A percentile compares a stretch with the other conserved stretches of the same genome.
phyloP scores from a whole-genome alignment of 1,284 basidiomycete genomes.

The Grifola frondosa region DNA sequence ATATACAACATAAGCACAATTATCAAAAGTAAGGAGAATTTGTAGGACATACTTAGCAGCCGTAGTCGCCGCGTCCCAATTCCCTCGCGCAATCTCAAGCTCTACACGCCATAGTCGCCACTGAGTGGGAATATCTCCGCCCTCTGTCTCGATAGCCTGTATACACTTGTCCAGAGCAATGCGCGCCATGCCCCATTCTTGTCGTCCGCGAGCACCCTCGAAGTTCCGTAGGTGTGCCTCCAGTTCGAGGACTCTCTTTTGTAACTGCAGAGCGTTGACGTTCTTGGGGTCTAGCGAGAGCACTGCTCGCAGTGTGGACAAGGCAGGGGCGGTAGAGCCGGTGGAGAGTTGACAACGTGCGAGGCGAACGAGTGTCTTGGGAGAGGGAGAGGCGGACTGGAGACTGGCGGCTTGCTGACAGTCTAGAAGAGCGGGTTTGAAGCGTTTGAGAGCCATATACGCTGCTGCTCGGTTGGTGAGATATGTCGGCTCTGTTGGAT shows the following conservation, averaged over 20 bases:
- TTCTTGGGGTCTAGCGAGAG: conserved; percentile 59
- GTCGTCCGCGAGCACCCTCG: conserved; percentile 51
- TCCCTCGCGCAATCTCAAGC: conserved; percentile 68
- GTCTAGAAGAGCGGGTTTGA: conserved; percentile 72
- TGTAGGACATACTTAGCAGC: conserved; percentile 59
- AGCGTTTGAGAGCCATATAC: conserved; percentile 79
- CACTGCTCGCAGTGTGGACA: conserved; percentile 59
- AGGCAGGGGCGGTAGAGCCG: conserved; percentile 62
- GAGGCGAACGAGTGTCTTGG: conserved; percentile 76
- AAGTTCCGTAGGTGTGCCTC: conserved; percentile 68
- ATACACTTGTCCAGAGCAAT: conserved; percentile 72
- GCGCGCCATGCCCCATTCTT: conserved; percentile 70
- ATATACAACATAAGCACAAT: not conserved
- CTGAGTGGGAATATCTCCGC: conserved; percentile 67
- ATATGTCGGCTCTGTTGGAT: conserved; percentile 71
- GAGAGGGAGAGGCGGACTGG: conserved; percentile 49
- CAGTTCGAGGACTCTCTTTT: conserved; percentile 57
- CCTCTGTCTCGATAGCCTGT: conserved; percentile 71
- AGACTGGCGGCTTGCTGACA: conserved; percentile 73
- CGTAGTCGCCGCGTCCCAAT: conserved; percentile 68
- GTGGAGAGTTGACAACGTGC: conserved; percentile 80
- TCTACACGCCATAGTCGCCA: conserved; percentile 82
- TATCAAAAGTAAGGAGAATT: not conserved
- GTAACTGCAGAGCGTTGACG: conserved; percentile 54
- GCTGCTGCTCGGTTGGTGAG: conserved; percentile 86